phyloP scores from a whole-genome alignment of 2,329 filamentous ascomycete species.

The Cladosporium halotolerans region DNA sequence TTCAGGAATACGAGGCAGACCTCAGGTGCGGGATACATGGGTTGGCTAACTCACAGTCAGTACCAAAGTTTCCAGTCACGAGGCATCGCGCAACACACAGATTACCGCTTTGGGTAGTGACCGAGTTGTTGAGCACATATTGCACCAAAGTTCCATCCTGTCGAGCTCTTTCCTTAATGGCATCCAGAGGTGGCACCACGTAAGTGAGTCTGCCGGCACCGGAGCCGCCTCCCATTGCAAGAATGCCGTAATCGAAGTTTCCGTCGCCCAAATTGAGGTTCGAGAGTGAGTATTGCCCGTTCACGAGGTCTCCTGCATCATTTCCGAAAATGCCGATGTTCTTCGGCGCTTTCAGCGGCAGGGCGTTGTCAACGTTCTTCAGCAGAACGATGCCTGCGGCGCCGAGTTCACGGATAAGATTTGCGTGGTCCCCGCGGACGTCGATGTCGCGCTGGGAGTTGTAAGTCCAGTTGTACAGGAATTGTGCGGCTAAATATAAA shows the following conservation, averaged over 20 bases:
- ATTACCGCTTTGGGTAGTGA: conserved; percentile 27
- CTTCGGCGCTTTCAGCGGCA: conserved; percentile 46
- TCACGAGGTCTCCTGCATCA: conserved; percentile 39
- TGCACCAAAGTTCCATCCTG: conserved; percentile 39
- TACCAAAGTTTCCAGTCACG: neutral
- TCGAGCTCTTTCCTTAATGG: conserved; percentile 30
- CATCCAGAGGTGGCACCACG: conserved; percentile 37
- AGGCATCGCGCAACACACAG: conserved; percentile 17
- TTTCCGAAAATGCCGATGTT: conserved; percentile 36
- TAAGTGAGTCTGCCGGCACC: conserved; percentile 36
- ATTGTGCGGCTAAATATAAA: conserved; percentile 5
- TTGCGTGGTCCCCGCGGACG: conserved; percentile 31
- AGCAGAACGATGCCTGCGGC: conserved; percentile 38
- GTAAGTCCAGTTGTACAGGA: conserved; percentile 29
- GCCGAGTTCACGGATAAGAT: conserved; percentile 35
- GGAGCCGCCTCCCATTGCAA: conserved; percentile 36
- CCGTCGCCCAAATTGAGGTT: conserved; percentile 17
- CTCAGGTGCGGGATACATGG: conserved; percentile 2
- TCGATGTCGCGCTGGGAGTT: conserved; percentile 28
- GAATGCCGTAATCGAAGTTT: conserved; percentile 38
- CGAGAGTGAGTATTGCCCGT: conserved; percentile 38
- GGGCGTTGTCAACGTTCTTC: conserved; percentile 45
- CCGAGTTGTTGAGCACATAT: conserved; percentile 36
- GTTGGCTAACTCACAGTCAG: neutral
- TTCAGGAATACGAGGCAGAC: conserved; percentile 53